Conservation (phyloP, 2,329 filamentous ascomycete species). For the Macrophomina pseudophaseolina region DNA sequence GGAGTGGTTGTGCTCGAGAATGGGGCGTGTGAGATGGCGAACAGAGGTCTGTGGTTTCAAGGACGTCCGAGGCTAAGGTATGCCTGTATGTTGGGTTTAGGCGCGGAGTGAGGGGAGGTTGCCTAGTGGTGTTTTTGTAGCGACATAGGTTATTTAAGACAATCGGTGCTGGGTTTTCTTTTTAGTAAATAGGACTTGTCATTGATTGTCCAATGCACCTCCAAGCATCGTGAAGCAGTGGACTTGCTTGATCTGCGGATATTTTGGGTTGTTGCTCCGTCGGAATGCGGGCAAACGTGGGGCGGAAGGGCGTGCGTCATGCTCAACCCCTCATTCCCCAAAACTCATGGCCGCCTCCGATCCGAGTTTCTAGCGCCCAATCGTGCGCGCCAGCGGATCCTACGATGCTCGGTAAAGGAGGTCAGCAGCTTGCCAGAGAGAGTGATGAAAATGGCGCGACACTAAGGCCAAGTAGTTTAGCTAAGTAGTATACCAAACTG, state of each 20-base stretch:
- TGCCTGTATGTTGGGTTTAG: too few relatives aligned
- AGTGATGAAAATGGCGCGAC: too few relatives aligned
- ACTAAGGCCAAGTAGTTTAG: too few relatives aligned
- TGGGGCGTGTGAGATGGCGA: too few relatives aligned
- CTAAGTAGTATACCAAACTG: too few relatives aligned
- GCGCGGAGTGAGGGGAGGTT: too few relatives aligned
- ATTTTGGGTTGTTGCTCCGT: not conserved
- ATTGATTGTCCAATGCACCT: not conserved
- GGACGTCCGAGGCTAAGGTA: not conserved
- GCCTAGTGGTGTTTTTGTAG: not conserved
- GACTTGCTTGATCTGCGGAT: not conserved
- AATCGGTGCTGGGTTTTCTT: not conserved
- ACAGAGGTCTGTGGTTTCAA: too few relatives aligned
- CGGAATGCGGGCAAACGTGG: not conserved
- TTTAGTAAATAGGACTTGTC: not conserved
- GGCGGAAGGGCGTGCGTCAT: constrained; percentile 2
- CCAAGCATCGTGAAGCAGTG: not conserved
- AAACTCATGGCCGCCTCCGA: not conserved
- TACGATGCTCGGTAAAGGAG: too few relatives aligned
- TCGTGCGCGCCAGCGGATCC: too few relatives aligned
- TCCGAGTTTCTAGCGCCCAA: too few relatives aligned
- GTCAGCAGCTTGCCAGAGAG: too few relatives aligned
- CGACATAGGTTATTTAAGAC: not conserved
- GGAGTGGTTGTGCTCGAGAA: too few relatives aligned
- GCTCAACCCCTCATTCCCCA: not conserved